Conservation (phyloP, 164 flowering plant species). For the Magnolia sinica region DNA sequence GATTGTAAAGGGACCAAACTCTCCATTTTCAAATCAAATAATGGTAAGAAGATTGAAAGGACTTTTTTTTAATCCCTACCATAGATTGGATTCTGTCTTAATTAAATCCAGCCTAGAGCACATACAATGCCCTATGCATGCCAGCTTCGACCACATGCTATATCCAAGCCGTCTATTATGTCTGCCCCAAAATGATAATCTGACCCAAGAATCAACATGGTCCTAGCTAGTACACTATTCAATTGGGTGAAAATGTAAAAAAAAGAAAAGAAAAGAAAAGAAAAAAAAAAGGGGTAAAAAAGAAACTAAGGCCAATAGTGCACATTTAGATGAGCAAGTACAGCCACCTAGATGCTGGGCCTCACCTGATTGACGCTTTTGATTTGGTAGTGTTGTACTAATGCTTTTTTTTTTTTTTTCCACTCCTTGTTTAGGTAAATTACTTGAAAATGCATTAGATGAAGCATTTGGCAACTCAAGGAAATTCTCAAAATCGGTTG, state of each 20-base stretch:
- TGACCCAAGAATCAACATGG: too few species aligned
- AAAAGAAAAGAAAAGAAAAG: too few species aligned
- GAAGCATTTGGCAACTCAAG: slow-evolving; percentile 34
- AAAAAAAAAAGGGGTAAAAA: too few species aligned
- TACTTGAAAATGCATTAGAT: neutral
- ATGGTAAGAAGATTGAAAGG: neutral
- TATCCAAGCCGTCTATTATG: too few species aligned
- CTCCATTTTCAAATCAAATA: neutral
- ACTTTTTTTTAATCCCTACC: too few species aligned
- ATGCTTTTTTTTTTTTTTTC: neutral
- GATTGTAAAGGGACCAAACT: neutral
- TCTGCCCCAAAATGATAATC: too few species aligned
- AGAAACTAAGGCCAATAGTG: neutral
- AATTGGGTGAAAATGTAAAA: too few species aligned
- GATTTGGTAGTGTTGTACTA: neutral
- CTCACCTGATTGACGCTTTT: neutral
- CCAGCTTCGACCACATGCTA: too few species aligned
- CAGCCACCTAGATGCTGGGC: neutral
- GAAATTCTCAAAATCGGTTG: slow-evolving; percentile 28
- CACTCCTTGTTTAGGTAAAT: neutral
- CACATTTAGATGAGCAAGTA: neutral
- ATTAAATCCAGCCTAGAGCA: too few species aligned
- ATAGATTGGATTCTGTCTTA: neutral
- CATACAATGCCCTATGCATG: too few species aligned
- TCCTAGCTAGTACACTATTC: too few species aligned